Evolutionary conservation across 2,329 filamentous ascomycete species (phyloP), one percentile per base, ranked within the genome.

Genomic region (Fusarium sp.): DNA sequence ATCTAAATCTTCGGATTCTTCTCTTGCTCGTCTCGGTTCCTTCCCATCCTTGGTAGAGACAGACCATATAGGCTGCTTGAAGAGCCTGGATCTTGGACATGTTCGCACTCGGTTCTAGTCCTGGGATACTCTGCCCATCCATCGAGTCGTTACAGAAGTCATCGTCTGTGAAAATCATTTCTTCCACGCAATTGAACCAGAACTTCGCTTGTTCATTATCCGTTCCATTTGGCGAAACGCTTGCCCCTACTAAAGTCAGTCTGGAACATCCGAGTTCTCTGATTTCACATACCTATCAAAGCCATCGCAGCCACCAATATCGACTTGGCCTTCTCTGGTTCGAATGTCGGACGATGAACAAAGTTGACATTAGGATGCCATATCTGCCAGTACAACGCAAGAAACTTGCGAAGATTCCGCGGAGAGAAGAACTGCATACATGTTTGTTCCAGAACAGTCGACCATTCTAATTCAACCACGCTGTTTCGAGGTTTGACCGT

Each of bases 281-380:
- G 21, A 23, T 23, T 23, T 23, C 5, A 13, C 13, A 4, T 45
- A 57, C 56, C 56, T 5, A 59, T 58, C 1, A 59, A 3, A 2
- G 53, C 57, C 57, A 59, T 59, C 1, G 51, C 20, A 5, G 56
- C 25, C 5, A 59, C n/a, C 21, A 59, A 16, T 3, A 23, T 40
- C 0, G 56, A 25, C 10, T 59, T 59, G 0, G 20, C 25, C 5
- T 20, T 58, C 0, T 6, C n/a, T 1, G 40, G 28, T 5, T 59
- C 30, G 3, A 58, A 59, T 1, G 56, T 47, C 12, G 56, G 56
- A 1, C 12, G 16, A 25, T 59, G 56, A 5, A 59, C 30, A 1
- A 57, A 59, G 12, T 59, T 59, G 10, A 57, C 51, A 3, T 59
- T 59, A 0, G 56, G 56, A 10, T 59, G 51, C 56, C 56, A 59